Evolutionary conservation across 306 rosid genomes (phyloP).

Genomic region (Casuarina glauca): DNA sequence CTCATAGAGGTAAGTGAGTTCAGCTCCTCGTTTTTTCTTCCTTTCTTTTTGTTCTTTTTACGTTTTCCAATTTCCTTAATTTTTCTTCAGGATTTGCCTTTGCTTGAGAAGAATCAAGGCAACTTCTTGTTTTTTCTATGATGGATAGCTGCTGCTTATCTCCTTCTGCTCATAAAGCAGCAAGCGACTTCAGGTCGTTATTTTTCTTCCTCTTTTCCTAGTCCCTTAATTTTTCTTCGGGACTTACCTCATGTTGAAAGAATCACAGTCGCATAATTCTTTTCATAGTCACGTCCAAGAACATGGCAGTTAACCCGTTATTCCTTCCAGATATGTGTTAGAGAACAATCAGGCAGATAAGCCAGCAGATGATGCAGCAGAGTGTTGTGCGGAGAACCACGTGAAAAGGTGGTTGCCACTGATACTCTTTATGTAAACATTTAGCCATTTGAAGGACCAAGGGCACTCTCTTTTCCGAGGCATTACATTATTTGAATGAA

Average conservation of each 20-base stretch:
- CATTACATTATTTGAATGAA: neutral
- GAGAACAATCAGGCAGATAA: slow-evolving; percentile 85
- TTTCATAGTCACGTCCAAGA: slow-evolving; percentile 79
- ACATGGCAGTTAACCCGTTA: slow-evolving; percentile 85
- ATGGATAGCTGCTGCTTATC: too few relatives aligned
- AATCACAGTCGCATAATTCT: slow-evolving; percentile 12
- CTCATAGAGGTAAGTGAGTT: too few relatives aligned
- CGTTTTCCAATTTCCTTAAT: too few relatives aligned
- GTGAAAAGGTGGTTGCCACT: slow-evolving; percentile 56
- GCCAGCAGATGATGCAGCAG: slow-evolving; percentile 74
- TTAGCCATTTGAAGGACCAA: neutral
- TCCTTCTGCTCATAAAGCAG: too few relatives aligned
- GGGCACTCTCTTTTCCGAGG: neutral
- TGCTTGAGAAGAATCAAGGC: too few relatives aligned
- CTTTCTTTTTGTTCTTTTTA: too few relatives aligned
- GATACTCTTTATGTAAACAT: neutral
- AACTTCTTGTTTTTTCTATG: too few relatives aligned
- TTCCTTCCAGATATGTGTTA: slow-evolving; percentile 91
- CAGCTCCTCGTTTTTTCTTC: too few relatives aligned
- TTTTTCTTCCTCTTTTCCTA: too few relatives aligned
- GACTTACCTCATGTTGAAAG: neutral
- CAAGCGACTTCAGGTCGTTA: too few relatives aligned
- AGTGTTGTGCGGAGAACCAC: slow-evolving; percentile 88
- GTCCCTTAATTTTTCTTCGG: too few relatives aligned
- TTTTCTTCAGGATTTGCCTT: too few relatives aligned